Conservation (phyloP, 768 basidiomycete genomes). For the Tulasnella sp. region DNA sequence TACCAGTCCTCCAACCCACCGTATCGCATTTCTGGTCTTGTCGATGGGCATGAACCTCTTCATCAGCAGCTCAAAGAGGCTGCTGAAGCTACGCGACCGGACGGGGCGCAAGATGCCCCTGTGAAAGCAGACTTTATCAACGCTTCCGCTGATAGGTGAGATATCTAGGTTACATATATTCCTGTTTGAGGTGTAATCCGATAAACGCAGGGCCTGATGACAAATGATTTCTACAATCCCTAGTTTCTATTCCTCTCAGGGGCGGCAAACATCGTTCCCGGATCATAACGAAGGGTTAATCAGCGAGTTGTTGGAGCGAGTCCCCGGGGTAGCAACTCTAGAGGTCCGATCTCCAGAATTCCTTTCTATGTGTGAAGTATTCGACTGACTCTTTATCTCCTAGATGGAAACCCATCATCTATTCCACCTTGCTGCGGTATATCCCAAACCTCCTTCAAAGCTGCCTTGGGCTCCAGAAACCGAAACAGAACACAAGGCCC, state of each 20-base stretch:
- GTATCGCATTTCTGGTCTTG: constrained; percentile 66
- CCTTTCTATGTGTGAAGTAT: neutral
- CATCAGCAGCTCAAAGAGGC: constrained; percentile 1
- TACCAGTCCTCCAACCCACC: constrained; percentile 37
- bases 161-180: constrained; percentile 9
- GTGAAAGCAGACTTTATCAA: constrained; percentile 49
- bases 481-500: neutral
- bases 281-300: constrained; percentile 68
- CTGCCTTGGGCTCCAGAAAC: constrained; percentile 24
- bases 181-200: neutral
- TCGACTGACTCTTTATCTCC: neutral
- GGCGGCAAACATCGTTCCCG: constrained; percentile 73
- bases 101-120: constrained; percentile 44
- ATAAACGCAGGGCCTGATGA: too few relatives aligned
- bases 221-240: neutral
- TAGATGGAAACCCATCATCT: constrained; percentile 90
- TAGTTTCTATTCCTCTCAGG: constrained; percentile 85
- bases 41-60: constrained; percentile 32
- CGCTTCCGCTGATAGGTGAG: constrained; percentile 77
- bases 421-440: constrained; percentile 70
- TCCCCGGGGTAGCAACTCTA: constrained; percentile 57
- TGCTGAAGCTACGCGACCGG: constrained; percentile 20
- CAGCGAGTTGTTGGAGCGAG: constrained; percentile 47
- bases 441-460: constrained; percentile 33
- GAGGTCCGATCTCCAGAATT: constrained; percentile 48